Evolutionary conservation across 192 early-diverging fungal species (phyloP).

Genomic region (Backusella tuberculispora): DNA sequence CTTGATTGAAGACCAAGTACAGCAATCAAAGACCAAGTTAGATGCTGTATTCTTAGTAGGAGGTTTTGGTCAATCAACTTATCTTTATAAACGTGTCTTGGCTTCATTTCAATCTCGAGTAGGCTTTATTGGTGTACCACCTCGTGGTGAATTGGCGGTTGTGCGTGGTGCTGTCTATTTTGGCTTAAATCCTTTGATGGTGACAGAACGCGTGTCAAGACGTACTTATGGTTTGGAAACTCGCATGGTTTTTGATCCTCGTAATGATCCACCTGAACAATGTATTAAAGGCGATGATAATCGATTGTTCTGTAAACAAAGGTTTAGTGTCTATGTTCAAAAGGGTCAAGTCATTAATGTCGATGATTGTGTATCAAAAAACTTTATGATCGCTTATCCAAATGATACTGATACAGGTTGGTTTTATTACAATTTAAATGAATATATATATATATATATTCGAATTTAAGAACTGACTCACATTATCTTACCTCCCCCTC

Average conservation of each 20-base stretch:
- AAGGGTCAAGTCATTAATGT: slow-evolving; percentile 44
- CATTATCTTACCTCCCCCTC: background rate
- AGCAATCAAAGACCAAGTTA: slow-evolving; percentile 40
- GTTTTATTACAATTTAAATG: background rate
- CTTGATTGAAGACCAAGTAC: slow-evolving; percentile 49
- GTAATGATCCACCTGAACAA: slow-evolving; percentile 46
- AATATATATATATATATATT: background rate
- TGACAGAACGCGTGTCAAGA: slow-evolving; percentile 50
- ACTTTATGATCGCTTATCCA: slow-evolving; percentile 44
- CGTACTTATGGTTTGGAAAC: slow-evolving; percentile 52
- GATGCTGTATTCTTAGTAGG: slow-evolving; percentile 54
- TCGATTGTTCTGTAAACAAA: slow-evolving; percentile 40
- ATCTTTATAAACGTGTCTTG: slow-evolving; percentile 48
- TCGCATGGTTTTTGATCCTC: slow-evolving; percentile 47
- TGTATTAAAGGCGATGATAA: slow-evolving; percentile 45
- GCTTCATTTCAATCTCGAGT: slow-evolving; percentile 41
- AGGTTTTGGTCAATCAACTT: slow-evolving; percentile 56
- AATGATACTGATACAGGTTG: slow-evolving; percentile 37
- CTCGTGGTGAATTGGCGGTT: slow-evolving; percentile 53
- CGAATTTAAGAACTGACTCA: background rate
- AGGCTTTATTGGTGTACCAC: slow-evolving; percentile 47
- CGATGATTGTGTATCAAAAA: slow-evolving; percentile 51
- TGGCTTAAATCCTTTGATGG: slow-evolving; percentile 49
- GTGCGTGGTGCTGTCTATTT: slow-evolving; percentile 56
- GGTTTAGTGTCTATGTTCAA: slow-evolving; percentile 42